Base-by-base conservation (phyloP, 768 basidiomycete species). In the Agaricus blazei region DNA sequence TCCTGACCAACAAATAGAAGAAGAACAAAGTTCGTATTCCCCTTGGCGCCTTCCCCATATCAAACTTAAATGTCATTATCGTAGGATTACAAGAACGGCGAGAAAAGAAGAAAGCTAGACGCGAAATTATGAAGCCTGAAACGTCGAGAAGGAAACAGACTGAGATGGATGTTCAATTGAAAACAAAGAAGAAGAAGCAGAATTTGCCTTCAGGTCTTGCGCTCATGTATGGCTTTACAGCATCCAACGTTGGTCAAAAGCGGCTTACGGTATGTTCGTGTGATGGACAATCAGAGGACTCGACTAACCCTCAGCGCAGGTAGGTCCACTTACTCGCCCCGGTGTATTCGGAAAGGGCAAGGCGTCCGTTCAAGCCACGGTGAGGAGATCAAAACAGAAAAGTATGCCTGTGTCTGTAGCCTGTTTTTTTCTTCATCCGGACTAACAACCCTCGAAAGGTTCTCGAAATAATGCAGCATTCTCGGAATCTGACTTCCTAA, bases 311-410 rank as follows among this genome's bases (percentile, higher is more conserved):
- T n/a, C n/a, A n/a, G n/a, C 11, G 1, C 49, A 83, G 79, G 61
- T 80, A 11, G 74, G 80, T 48, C 77, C 75, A 11, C 61, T 69
- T 4, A 58, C 68, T n/a, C 54, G 60, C 6, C 70, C 63, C 27
- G 87, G 87, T 1, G 81, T 87, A 1, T 87, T 87, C 59, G 77
- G 72, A 59, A 85, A 81, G 66, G 87, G 87, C 1, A 86, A 76
- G 61, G 81, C 84, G 14, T 88, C 87, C 0, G 62, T 63, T 5
- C 77, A 73, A 55, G 68, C 75, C 3, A 61, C 65, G 48, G 54
- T 63, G 9, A 57, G 60, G 64, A 45, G 63, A 64, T 29, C 59
- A 59, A 54, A 61, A 50, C 68, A 65, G 54, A 68, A 64, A 67
- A 67, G 74, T 54, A 41, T 34, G 45, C 9, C 45, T 14, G 26